These are phyloP conservation scores for Dactylorhiza incarnata DNA, from an alignment of 106 monocot species.

Conservation along the genomic window DNA sequence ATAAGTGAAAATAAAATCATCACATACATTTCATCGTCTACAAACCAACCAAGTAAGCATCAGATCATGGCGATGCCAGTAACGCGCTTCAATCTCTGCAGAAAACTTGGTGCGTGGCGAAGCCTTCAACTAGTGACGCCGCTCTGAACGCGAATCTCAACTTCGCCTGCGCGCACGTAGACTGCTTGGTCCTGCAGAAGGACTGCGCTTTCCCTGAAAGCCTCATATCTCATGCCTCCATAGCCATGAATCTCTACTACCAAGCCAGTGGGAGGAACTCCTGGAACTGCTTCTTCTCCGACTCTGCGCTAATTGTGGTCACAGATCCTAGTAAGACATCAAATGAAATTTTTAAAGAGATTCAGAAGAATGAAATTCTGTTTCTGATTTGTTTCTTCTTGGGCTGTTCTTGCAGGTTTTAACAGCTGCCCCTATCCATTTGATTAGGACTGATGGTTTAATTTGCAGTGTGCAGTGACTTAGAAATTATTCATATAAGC, in stretches of 20 bases:
- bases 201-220: conserved; percentile 5
- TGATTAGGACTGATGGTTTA: not conserved
- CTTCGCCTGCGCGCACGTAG: conserved; percentile 12
- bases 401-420: not conserved
- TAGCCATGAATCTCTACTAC: conserved; percentile 30
- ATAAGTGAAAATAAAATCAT: no score
- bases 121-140: conserved; percentile 6
- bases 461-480: not conserved
- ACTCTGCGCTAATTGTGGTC: conserved; percentile 1
- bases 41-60: no score
- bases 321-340: conserved; percentile 17
- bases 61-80: no score
- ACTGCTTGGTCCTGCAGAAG: conserved; percentile 10
- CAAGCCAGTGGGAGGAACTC: conserved; percentile 10
- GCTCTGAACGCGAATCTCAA: conserved; percentile 12
- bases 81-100: not conserved
- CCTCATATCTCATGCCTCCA: conserved; percentile 21
- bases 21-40: no score
- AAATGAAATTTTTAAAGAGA: not conserved
- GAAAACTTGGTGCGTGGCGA: conserved; percentile 29
- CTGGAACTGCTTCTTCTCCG: conserved; percentile 21
- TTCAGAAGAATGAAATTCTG: not conserved
- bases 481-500: not conserved
- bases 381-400: not conserved
- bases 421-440: not conserved